phyloP scores from a whole-genome alignment of 306 rosid species.

The Quercus robur region DNA sequence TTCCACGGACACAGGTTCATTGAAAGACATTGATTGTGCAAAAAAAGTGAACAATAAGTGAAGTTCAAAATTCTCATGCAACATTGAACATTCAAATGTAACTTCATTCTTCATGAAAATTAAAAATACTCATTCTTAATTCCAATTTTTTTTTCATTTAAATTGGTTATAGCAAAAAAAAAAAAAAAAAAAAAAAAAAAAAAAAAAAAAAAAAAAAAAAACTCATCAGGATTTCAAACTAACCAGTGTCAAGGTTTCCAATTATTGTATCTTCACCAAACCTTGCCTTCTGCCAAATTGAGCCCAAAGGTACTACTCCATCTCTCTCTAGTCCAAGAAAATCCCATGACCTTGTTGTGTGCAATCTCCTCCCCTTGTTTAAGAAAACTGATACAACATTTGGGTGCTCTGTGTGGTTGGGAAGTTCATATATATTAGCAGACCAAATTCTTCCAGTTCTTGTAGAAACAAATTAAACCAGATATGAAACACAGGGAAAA shows the following conservation, averaged over 20 bases:
- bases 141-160: background rate
- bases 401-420: constrained; percentile 40
- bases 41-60: no score
- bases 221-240: background rate
- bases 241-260: constrained; percentile 47
- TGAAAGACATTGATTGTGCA: no score
- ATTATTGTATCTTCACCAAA: constrained; percentile 44
- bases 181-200: no score
- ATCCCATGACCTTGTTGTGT: constrained; percentile 65
- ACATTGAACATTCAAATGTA: no score
- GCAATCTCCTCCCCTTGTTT: constrained; percentile 45
- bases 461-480: background rate
- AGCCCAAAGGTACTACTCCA: constrained; percentile 6
- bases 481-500: background rate
- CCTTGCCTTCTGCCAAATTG: constrained; percentile 38
- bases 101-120: no score
- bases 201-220: no score
- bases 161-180: no score
- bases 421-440: background rate
- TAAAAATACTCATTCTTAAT: no score
- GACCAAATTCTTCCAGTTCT: background rate
- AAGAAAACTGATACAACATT: constrained; percentile 49
- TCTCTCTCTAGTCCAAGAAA: constrained; percentile 44
- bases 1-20: no score
- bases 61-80: no score